Base-by-base conservation (phyloP, 75 land plant species). In the Pinus taeda region DNA sequence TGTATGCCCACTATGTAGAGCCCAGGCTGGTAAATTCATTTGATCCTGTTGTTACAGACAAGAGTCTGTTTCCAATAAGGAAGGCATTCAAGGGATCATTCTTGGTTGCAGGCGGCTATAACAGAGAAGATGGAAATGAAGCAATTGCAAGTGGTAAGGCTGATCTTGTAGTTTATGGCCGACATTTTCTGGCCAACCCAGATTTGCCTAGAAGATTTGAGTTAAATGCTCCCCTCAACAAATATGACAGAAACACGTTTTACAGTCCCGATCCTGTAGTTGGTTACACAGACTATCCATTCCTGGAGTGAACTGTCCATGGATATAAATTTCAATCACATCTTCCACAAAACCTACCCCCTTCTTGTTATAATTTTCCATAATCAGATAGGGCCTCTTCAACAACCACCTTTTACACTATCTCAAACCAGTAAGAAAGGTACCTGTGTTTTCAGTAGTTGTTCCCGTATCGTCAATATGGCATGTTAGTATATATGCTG, bases 271-370 rank as follows among this genome's bases (percentile, higher is more conserved):
- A 85, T 75, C 87, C 85, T 49, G 77, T 76, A n/a, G 78, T 79
- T 29, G 85, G 87, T 3, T 85, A 85, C 55, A 85, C 87, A 42
- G 87, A 85, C 59, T 85, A 85, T 24, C 81, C 87, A 13, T 79
- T 79, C 53, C 74, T 85, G 1, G 17, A 64, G 67, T 64, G 8
- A 42, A 45, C 9, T 6, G 6, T 45, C 49, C 8, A 45, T 45
- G 49, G 49, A 45, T 45, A 45, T 45, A 45, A 1, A 6, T 6
- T 45, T 2, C 0, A 45, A 6, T 45, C 49, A 45, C 49, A 45
- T 6, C 49, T 1, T 45, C 8, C 49, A 6, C 1, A 45, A 45
- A 45, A 45, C 49, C 49, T 6, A 5, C 5, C 45, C 5, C 45
- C 49, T 45, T 45, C 0, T 6, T 6, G 49, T 6, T 7, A 45